A percentile compares a stretch with the other conserved stretches of the same genome.
Conservation (phyloP, 2,329 filamentous ascomycete genomes). For the Penicillium hordei region DNA sequence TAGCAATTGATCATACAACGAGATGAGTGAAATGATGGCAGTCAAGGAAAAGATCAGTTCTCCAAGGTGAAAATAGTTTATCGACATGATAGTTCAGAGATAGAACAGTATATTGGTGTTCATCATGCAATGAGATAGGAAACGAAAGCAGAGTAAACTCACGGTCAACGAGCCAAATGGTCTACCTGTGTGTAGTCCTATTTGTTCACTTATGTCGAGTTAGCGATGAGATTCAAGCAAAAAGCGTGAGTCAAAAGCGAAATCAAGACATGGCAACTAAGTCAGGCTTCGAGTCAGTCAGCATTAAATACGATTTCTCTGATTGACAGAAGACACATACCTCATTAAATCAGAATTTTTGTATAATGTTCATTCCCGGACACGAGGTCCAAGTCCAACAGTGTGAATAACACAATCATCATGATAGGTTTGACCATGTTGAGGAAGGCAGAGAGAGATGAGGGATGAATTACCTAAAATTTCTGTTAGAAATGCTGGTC, state of each 20-base stretch:
- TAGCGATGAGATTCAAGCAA: slow-evolving; percentile 29
- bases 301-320: slow-evolving; percentile 17
- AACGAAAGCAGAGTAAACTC: slow-evolving; percentile 18
- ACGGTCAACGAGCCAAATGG: slow-evolving; percentile 18
- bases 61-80: slow-evolving; percentile 62
- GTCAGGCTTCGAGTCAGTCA: slow-evolving; percentile 43
- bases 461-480: slow-evolving; percentile 29
- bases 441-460: slow-evolving; percentile 16
- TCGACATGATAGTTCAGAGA: slow-evolving; percentile 62
- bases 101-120: slow-evolving; percentile 62
- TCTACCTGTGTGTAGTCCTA: slow-evolving; percentile 17
- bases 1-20: slow-evolving; percentile 25
- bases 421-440: slow-evolving; percentile 49
- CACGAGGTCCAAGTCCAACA: slow-evolving; percentile 62
- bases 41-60: slow-evolving; percentile 52
- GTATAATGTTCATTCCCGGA: slow-evolving; percentile 61
- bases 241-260: slow-evolving; percentile 25
- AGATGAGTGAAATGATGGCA: slow-evolving; percentile 13
- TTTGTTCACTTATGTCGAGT: slow-evolving; percentile 23
- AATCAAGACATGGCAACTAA: slow-evolving; percentile 40
- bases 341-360: slow-evolving; percentile 75
- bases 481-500: slow-evolving; percentile 22
- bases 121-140: slow-evolving; percentile 50
- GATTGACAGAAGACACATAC: slow-evolving; percentile 36
- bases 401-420: slow-evolving; percentile 70